These are phyloP conservation scores for Aspergillus carbonarius DNA, from an alignment of 2,329 filamentous ascomycete genomes.

Conservation along the genomic window DNA sequence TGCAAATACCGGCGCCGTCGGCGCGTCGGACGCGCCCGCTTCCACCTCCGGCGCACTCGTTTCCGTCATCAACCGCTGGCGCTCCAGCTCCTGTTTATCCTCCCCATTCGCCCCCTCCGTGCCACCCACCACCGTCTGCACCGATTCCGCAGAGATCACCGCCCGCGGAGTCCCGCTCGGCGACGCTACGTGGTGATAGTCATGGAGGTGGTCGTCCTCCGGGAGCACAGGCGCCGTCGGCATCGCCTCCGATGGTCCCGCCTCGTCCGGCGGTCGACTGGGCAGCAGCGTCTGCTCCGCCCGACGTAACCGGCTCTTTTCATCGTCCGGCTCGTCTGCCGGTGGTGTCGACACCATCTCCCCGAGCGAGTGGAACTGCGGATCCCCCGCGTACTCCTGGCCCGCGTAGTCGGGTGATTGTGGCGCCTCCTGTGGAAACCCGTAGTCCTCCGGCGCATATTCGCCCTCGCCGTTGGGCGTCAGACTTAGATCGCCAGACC, in stretches of 20 bases:
- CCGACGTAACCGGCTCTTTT: slow-evolving; percentile 76
- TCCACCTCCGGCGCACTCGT: slow-evolving; percentile 58
- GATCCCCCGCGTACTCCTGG: slow-evolving; percentile 19
- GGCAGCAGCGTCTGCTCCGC: slow-evolving; percentile 79
- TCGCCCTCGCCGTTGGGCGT: slow-evolving; percentile 21
- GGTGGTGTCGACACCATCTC: slow-evolving; percentile 42
- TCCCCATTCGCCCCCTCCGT: slow-evolving; percentile 48
- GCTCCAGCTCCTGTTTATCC: slow-evolving; percentile 78
- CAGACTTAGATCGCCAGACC: slow-evolving; percentile 24
- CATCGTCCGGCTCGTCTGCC: slow-evolving; percentile 65
- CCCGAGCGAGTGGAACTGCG: slow-evolving; percentile 24
- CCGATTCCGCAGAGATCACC: slow-evolving; percentile 30
- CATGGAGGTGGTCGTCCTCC: slow-evolving; percentile 56
- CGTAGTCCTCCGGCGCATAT: slow-evolving; percentile 28
- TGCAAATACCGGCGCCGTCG: slow-evolving; percentile 61
- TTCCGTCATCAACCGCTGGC: slow-evolving; percentile 61
- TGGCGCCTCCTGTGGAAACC: slow-evolving; percentile 21
- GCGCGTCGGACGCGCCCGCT: slow-evolving; percentile 27
- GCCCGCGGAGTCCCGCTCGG: slow-evolving; percentile 22
- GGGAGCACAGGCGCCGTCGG: slow-evolving; percentile 48
- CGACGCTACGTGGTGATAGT: slow-evolving; percentile 35
- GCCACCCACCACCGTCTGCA: slow-evolving; percentile 32
- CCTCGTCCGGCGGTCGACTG: slow-evolving; percentile 66
- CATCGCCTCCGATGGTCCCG: slow-evolving; percentile 46
- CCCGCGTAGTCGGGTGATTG: slow-evolving; percentile 31